Evolutionary conservation across 192 early-diverging fungal genomes (phyloP).

Genomic region (Umbelopsis sp.): DNA sequence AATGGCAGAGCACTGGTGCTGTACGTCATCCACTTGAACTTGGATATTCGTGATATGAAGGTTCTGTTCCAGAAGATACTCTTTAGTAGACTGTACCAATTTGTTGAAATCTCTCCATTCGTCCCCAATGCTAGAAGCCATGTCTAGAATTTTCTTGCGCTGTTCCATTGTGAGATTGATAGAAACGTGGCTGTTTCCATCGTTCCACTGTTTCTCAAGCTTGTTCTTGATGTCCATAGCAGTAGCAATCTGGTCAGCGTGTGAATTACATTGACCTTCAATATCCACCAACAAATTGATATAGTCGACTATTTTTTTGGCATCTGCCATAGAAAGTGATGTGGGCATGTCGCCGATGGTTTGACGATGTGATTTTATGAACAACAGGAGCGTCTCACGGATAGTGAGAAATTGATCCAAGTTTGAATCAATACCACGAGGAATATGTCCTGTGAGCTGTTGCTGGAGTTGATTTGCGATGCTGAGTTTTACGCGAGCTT

Average conservation of each 20-base stretch:
- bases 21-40: conserved; percentile 11
- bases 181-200: conserved; percentile 18
- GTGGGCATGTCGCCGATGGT: conserved; percentile 32
- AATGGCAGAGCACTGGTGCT: background rate
- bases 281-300: conserved; percentile 28
- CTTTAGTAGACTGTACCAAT: conserved; percentile 28
- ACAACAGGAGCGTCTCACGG: conserved; percentile 30
- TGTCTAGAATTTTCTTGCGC: conserved; percentile 17
- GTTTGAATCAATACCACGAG: conserved; percentile 33
- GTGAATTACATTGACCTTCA: conserved; percentile 23
- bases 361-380: conserved; percentile 26
- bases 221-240: conserved; percentile 20
- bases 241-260: background rate
- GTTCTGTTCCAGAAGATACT: conserved; percentile 17
- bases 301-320: conserved; percentile 17
- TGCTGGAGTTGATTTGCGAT: conserved; percentile 28
- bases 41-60: conserved; percentile 22
- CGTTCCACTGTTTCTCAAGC: conserved; percentile 29
- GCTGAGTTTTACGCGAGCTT: conserved; percentile 31
- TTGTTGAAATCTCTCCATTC: conserved; percentile 32
- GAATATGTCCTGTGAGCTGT: conserved; percentile 38
- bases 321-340: conserved; percentile 15
- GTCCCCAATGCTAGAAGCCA: conserved; percentile 23
- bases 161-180: conserved; percentile 34
- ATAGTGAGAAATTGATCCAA: conserved; percentile 32